Base-by-base conservation (phyloP, 202 grass and related monocot species). In the Hordeum pubiflorum region DNA sequence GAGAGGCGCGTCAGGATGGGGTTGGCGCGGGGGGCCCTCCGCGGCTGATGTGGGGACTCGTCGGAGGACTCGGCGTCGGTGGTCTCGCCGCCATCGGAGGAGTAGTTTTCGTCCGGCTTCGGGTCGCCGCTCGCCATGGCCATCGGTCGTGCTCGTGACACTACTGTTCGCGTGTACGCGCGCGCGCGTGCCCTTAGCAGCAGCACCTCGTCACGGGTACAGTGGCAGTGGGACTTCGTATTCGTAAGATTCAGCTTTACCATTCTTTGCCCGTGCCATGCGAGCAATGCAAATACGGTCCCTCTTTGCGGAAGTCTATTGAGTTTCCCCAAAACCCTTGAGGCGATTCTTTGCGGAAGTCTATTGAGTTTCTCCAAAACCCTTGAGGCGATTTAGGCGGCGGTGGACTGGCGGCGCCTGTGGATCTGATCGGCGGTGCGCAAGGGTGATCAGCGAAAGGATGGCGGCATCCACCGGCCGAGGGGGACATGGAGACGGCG, bases 1-100 rank as follows among this genome's bases (percentile, higher is more conserved):
- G 88, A 76, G 26, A 89, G 84, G 75, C 88, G 88, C 10, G 61
- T 90, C 33, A 90, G 61, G 75, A 86, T 90, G 34, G 88, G 84
- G 69, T 82, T 83, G 27, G 14, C 40, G 69, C 75, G 54, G 61
- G 34, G 40, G 15, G 29, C 23, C 32, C 10, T 48, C 11, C 39
- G 32, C 44, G 20, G 40, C n/a, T 5, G 13, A 1, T 8, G 32
- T 9, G 24, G 7, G 40, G 41, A 40, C 61, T 89, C 88, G 7
- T 89, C 88, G 10, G 54, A 59, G 54, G 87, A 86, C 1, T 89
- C 88, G 24, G 75, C 65, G 21, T 75, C 88, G 3, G 80, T 71
- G 33, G 75, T 79, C 7, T 76, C 75, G 26, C 75, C 88, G 41
- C 75, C 80, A 43, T 80, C 88, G 14, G 80, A 64, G 34, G 84